Conservation (phyloP, 306 rosid genomes). For the Quercus alba region DNA sequence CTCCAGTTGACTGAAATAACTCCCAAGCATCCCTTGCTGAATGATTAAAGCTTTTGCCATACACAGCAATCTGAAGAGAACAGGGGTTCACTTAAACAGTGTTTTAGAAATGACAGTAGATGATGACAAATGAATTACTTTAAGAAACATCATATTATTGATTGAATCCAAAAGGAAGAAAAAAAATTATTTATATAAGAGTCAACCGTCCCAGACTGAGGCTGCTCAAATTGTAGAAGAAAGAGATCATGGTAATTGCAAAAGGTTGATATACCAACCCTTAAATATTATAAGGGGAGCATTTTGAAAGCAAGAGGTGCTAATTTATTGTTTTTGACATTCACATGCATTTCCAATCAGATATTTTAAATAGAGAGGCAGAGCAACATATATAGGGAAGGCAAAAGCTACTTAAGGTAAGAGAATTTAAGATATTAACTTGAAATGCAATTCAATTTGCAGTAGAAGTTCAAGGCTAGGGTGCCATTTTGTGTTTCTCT, state of each 20-base stretch:
- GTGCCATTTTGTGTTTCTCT: not conserved
- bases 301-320: not conserved
- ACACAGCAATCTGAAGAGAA: constrained; percentile 74
- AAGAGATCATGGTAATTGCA: not conserved
- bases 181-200: not conserved
- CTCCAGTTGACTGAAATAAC: constrained; percentile 95
- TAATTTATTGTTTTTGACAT: not conserved
- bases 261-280: not conserved
- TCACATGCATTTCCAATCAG: not conserved
- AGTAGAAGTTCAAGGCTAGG: not conserved
- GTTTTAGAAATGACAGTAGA: not conserved
- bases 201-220: not conserved
- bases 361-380: not conserved
- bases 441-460: not conserved
- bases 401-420: not conserved
- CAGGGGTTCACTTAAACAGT: constrained; percentile 6
- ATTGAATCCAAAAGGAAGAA: not conserved
- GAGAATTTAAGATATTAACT: not conserved
- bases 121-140: not conserved
- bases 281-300: not conserved
- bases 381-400: not conserved
- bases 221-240: not conserved
- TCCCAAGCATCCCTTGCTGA: constrained; percentile 99
- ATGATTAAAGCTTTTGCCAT: constrained; percentile 87
- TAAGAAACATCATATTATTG: not conserved